Percentiles rank a stretch among this genome's conserved stretches.
These are phyloP conservation scores for Triadica sebifera DNA, from an alignment of 345 rosid genomes.

Conservation along the genomic window DNA sequence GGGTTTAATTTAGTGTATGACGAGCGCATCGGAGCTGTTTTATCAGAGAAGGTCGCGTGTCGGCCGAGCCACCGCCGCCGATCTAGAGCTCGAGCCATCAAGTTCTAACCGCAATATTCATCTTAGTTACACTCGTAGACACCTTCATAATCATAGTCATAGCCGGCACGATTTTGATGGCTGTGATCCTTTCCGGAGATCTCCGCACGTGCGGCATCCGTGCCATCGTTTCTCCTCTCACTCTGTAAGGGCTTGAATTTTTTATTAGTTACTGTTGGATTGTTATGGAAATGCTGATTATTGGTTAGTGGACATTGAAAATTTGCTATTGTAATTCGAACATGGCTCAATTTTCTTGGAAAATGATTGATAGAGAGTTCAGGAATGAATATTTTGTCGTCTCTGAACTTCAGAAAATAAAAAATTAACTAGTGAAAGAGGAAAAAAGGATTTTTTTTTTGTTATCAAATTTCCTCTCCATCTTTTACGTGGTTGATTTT, in stretches of 20 bases:
- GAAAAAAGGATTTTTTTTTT: background rate
- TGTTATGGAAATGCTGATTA: background rate
- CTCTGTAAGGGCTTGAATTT: constrained; percentile 36
- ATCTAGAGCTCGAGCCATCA: constrained; percentile 35
- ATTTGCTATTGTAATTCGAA: too few relatives aligned
- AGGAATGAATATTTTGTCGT: too few relatives aligned
- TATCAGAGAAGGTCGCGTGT: constrained; percentile 74
- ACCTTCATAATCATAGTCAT: constrained; percentile 31
- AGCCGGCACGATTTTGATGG: constrained; percentile 55
- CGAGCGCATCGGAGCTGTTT: constrained; percentile 91
- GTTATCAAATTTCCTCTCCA: too few relatives aligned
- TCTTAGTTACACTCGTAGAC: constrained; percentile 44
- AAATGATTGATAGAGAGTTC: too few relatives aligned
- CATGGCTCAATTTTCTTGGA: too few relatives aligned
- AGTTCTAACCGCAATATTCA: constrained; percentile 39
- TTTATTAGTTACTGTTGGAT: background rate
- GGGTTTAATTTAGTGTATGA: constrained; percentile 49
- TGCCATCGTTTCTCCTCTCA: constrained; percentile 31
- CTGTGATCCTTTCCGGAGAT: constrained; percentile 57
- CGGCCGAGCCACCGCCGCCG: constrained; percentile 43
- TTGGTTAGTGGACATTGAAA: background rate
- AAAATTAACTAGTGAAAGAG: too few relatives aligned
- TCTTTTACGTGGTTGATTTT: too few relatives aligned
- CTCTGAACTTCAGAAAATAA: too few relatives aligned
- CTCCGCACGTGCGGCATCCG: constrained; percentile 45